phyloP scores from a whole-genome alignment of 1,139 yeast species.

The Debaryomyces coudertii region DNA sequence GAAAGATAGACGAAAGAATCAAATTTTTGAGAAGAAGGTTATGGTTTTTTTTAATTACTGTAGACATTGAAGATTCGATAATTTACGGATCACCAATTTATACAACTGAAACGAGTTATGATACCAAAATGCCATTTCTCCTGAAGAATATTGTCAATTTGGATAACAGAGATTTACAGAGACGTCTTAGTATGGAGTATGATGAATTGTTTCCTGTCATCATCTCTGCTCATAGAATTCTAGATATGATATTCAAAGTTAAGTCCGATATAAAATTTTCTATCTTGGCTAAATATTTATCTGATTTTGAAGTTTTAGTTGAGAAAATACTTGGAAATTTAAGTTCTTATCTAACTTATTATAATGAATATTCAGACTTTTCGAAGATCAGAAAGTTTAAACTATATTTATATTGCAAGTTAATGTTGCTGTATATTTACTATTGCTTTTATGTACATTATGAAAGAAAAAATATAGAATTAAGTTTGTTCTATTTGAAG shows the following conservation, averaged over 20 bases:
- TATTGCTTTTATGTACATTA: conserved; percentile 22
- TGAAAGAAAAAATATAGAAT: conserved; percentile 18
- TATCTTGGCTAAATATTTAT: conserved; percentile 1
- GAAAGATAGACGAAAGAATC: conserved; percentile 26
- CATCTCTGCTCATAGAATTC: neutral
- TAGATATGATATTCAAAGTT: conserved; percentile 8
- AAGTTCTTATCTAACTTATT: neutral
- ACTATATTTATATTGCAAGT: conserved; percentile 17
- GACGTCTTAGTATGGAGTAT: neutral
- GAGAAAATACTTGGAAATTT: neutral
- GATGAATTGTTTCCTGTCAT: neutral
- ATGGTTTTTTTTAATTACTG: conserved; percentile 32
- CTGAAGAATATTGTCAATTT: neutral
- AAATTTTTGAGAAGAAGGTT: conserved; percentile 51
- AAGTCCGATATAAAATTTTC: conserved; percentile 3
- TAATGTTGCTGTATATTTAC: conserved; percentile 19
- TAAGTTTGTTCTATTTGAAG: conserved; percentile 23
- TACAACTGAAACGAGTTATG: conserved; percentile 18
- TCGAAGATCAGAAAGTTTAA: conserved; percentile 12
- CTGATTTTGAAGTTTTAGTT: conserved; percentile 1
- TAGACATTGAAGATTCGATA: conserved; percentile 24
- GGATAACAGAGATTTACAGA: neutral
- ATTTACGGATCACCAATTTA: conserved; percentile 20
- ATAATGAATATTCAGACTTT: neutral
- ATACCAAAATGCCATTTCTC: conserved; percentile 20